Evolutionary conservation across 2,329 filamentous ascomycete genomes (phyloP).

Genomic region (Ambrosiella beaveri): DNA sequence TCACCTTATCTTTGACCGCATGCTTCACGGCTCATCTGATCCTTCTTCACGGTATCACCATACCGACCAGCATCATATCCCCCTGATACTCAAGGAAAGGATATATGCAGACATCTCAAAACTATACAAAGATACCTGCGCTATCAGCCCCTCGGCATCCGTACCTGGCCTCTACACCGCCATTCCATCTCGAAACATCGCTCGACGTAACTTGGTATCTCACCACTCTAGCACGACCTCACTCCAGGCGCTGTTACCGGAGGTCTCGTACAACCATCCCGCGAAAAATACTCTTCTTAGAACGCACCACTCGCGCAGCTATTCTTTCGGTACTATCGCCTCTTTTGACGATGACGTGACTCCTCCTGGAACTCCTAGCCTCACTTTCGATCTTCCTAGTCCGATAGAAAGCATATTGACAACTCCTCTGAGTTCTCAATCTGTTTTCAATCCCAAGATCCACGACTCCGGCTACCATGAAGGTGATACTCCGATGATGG

Average conservation of each 20-base stretch:
- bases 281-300: background rate
- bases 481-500: background rate
- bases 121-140: constrained; percentile 34
- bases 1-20: constrained; percentile 34
- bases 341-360: constrained; percentile 14
- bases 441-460: background rate
- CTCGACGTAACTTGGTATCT: constrained; percentile 3
- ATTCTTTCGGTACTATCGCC: constrained; percentile 6
- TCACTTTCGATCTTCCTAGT: constrained; percentile 14
- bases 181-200: background rate
- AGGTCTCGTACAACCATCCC: constrained; percentile 1
- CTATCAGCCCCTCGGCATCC: constrained; percentile 20
- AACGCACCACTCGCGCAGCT: constrained; percentile 1
- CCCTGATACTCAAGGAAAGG: constrained; percentile 26
- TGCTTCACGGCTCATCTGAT: constrained; percentile 25
- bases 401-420: constrained; percentile 15
- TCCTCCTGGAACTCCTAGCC: constrained; percentile 16
- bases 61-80: constrained; percentile 21
- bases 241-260: background rate
- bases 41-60: constrained; percentile 17
- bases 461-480: constrained; percentile 1
- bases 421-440: constrained; percentile 14
- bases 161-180: constrained; percentile 18
- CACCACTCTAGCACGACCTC: constrained; percentile 3
- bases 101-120: constrained; percentile 31